Conservation (phyloP, 176 grass and related monocot genomes). For the Eremochloa ophiuroides region DNA sequence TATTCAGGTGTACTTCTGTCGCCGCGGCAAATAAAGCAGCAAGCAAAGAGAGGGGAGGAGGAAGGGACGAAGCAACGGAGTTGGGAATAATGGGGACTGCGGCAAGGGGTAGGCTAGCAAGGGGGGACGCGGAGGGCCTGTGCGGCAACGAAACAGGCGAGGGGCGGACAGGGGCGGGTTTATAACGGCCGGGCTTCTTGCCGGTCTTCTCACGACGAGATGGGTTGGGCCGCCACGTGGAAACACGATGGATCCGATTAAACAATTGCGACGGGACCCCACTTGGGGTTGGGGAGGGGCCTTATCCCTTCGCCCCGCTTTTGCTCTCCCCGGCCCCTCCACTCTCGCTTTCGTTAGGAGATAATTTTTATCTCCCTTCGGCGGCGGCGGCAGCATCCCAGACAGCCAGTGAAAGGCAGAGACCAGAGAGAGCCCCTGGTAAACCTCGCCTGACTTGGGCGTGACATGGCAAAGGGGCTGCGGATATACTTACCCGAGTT, state of each 20-base stretch:
- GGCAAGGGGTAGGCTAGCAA: no score
- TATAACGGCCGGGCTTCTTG: slow-evolving; percentile 13
- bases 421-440: not conserved
- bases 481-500: slow-evolving; percentile 11
- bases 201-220: not conserved
- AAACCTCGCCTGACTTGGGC: slow-evolving; percentile 26
- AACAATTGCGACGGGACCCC: slow-evolving; percentile 7
- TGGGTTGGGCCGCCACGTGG: slow-evolving; percentile 54
- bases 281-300: not conserved
- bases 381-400: not conserved
- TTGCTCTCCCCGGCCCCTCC: not conserved
- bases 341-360: slow-evolving; percentile 14
- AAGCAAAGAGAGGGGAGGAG: no score
- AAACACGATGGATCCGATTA: slow-evolving; percentile 65
- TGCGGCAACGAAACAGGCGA: slow-evolving; percentile 19
- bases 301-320: slow-evolving; percentile 23
- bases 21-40: no score
- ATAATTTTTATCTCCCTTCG: not conserved
- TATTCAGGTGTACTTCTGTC: no score
- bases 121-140: not conserved
- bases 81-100: no score
- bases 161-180: not conserved
- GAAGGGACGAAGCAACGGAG: no score
- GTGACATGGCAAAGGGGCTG: slow-evolving; percentile 28
- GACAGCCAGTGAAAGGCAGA: not conserved